phyloP scores from a whole-genome alignment of 768 basidiomycete species.

The Amanita molliuscula region DNA sequence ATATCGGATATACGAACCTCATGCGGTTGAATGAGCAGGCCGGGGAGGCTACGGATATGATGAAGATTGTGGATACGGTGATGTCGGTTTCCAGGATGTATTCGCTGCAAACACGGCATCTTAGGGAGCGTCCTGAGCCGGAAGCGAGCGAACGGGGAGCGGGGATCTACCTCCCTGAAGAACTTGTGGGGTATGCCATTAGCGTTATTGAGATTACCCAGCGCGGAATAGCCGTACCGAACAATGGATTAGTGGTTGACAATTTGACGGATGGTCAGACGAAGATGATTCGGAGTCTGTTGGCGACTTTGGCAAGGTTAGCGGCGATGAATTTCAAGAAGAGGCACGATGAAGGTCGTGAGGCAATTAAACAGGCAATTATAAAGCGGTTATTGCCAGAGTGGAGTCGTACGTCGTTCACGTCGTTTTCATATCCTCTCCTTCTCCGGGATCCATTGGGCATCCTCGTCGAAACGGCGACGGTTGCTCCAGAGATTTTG shows the following conservation, averaged over 20 bases:
- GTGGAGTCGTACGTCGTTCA: conserved; percentile 81
- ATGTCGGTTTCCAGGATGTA: conserved; percentile 69
- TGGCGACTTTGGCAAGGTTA: conserved; percentile 59
- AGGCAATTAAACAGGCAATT: conserved; percentile 73
- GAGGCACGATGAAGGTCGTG: conserved; percentile 63
- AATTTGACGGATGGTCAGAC: conserved; percentile 68
- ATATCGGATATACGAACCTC: conserved; percentile 52
- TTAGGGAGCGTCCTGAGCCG: conserved; percentile 68
- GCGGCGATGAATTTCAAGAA: conserved; percentile 60
- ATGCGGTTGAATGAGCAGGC: conserved; percentile 39
- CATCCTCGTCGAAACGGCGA: conserved; percentile 82
- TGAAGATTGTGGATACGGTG: conserved; percentile 83
- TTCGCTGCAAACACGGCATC: conserved; percentile 76
- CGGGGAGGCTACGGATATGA: conserved; percentile 41
- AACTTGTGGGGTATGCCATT: conserved; percentile 84
- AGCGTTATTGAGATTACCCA: conserved; percentile 71
- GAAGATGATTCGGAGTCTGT: conserved; percentile 67
- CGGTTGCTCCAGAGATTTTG: conserved; percentile 82
- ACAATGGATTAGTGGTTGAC: conserved; percentile 51
- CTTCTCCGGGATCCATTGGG: conserved; percentile 87
- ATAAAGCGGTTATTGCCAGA: conserved; percentile 86
- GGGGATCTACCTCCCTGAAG: conserved; percentile 87
- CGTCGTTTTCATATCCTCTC: conserved; percentile 75
- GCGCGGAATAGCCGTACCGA: conserved; percentile 36
- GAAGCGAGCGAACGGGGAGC: conserved; percentile 67